Conservation (phyloP, 73 alveolate genomes). For the Uronychia binucleata region DNA sequence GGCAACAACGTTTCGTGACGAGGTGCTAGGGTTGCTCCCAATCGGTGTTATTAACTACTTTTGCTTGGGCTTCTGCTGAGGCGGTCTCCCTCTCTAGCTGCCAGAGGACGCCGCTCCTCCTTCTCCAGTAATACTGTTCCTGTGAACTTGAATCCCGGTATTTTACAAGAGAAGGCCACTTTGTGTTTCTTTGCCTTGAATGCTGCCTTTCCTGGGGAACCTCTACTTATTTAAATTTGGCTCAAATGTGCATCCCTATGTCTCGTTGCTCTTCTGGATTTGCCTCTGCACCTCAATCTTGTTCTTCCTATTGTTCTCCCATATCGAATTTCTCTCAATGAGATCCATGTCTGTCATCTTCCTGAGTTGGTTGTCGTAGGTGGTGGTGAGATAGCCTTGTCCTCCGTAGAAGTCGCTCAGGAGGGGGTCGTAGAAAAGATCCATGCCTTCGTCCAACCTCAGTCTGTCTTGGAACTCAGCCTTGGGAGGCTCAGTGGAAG, state of each 20-base stretch:
- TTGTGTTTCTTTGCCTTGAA: not conserved
- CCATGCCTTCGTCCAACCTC: too few species aligned
- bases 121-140: not conserved
- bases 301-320: not conserved
- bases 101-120: not conserved
- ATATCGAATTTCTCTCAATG: not conserved
- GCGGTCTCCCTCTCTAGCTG: not conserved
- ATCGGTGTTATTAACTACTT: not conserved
- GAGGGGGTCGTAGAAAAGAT: not conserved
- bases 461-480: too few species aligned
- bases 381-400: not conserved
- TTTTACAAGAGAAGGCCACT: not conserved
- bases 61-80: not conserved
- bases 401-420: not conserved
- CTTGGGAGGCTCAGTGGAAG: too few species aligned
- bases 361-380: not conserved
- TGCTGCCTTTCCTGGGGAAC: not conserved
- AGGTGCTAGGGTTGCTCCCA: not conserved
- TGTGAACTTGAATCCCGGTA: not conserved
- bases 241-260: not conserved
- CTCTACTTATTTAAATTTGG: not conserved
- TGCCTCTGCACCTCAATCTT: not conserved
- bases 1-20: not conserved
- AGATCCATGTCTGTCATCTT: not conserved
- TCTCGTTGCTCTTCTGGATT: not conserved